Percentiles rank a stretch among this genome's conserved stretches.
phyloP scores from a whole-genome alignment of 2,329 filamentous ascomycete genomes.

The Beauveria sp. region DNA sequence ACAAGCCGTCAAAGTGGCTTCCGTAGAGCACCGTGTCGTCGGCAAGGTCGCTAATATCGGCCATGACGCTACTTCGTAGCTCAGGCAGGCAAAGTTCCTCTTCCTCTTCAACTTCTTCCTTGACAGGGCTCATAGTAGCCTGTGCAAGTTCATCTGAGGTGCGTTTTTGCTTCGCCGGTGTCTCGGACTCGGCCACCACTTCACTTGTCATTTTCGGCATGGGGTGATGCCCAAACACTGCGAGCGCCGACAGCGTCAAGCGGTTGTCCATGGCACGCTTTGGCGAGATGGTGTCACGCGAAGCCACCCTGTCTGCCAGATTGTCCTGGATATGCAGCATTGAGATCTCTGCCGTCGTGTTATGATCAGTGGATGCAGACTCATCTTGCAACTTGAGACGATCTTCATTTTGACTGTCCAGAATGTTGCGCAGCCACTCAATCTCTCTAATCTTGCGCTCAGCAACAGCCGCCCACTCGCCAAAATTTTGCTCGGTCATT shows the following conservation, averaged over 20 bases:
- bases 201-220: background rate
- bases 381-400: background rate
- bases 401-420: background rate
- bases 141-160: slow-evolving; percentile 9
- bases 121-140: slow-evolving; percentile 13
- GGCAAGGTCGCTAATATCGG: slow-evolving; percentile 26
- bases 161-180: background rate
- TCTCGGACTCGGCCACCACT: background rate
- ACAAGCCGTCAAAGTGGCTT: slow-evolving; percentile 31
- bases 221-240: background rate
- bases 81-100: slow-evolving; percentile 30
- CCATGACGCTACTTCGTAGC: slow-evolving; percentile 23
- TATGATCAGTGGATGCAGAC: background rate
- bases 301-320: slow-evolving; percentile 6
- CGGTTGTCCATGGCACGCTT: slow-evolving; percentile 4
- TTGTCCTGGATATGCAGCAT: slow-evolving; percentile 1
- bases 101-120: slow-evolving; percentile 19
- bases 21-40: slow-evolving; percentile 33
- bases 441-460: slow-evolving; percentile 66
- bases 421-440: slow-evolving; percentile 37
- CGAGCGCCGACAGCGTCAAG: background rate
- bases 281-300: slow-evolving; percentile 8
- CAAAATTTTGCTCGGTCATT: slow-evolving; percentile 66
- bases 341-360: background rate
- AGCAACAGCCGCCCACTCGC: slow-evolving; percentile 71